Base-by-base conservation (phyloP, 805 yeast species). In the Zygotorulaspora danielsina region DNA sequence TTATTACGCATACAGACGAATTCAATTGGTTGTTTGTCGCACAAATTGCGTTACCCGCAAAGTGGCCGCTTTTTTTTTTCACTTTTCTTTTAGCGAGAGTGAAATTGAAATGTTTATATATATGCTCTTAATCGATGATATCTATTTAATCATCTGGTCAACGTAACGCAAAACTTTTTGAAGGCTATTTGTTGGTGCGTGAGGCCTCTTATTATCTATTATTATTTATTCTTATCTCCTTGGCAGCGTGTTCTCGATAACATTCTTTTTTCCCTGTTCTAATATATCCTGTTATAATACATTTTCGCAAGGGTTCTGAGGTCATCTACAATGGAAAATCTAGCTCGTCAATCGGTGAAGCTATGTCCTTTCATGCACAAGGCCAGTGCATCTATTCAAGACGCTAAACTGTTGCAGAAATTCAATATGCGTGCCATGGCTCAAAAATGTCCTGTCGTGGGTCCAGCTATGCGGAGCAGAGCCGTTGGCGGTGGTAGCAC, bases 381-480 rank as follows among this genome's bases (percentile, higher is more conserved):
- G 45, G 50, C 52, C 5, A 33, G 52, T 7, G 29, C 44, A 9
- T 50, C 55, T n/a, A 21, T 38, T 35, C 46, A 44, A 19, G 49
- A 44, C 32, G 42, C 50, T 19, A 34, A 42, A 37, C 39, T 41
- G 58, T 73, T 21, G 55, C 64, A 45, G 19, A 49, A 41, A 13
- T 38, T 48, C 19, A 50, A 55, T 18, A 73, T 83, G 57, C 67
- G 72, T 33, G 55, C 65, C 32, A 76, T 75, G 48, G 96, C 95
- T 38, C 63, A 73, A 32, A 75, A 72, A 45, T 89, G 97, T 64
- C 97, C 97, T n/a, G 83, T 88, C 40, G 84, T 88, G 83, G 86
- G 86, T 18, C 79, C 80, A 37, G 96, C 95, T 25, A 65, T 87
- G 60, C 44, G 54, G 67, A 12, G 19, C 11, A 35, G 44, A 31